A percentile compares a stretch with the other conserved stretches of the same genome.
Conservation (phyloP, 129 eudicot species). For the Glebionis coronaria region DNA sequence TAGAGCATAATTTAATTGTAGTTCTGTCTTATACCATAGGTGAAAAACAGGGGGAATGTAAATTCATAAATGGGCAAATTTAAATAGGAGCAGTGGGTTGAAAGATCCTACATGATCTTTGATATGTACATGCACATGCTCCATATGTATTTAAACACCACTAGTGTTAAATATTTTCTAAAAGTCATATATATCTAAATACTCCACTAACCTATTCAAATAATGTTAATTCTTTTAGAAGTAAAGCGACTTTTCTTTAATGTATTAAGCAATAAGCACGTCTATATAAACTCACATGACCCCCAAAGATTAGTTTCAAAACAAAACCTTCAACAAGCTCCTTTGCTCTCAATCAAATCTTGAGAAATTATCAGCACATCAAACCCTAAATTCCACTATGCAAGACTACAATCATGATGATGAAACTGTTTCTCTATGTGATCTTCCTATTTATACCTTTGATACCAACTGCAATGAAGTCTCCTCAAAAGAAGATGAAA, state of each 20-base stretch:
- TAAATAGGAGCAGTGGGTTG: no score
- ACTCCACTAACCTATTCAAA: slow-evolving; percentile 7
- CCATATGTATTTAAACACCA: no score
- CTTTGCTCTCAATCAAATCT: slow-evolving; percentile 9
- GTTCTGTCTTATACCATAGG: no score
- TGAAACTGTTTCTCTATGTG: slow-evolving; percentile 33
- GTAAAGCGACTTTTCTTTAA: neutral
- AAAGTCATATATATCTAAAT: slow-evolving; percentile 22
- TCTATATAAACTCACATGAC: slow-evolving; percentile 9
- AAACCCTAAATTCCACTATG: slow-evolving; percentile 18
- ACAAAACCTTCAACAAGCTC: slow-evolving; percentile 10
- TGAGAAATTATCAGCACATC: neutral
- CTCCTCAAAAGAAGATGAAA: slow-evolving; percentile 26
- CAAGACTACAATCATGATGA: slow-evolving; percentile 16
- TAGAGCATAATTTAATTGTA: no score
- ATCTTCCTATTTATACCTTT: slow-evolving; percentile 20
- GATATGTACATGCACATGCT: no score
- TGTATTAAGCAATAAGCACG: neutral
- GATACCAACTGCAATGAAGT: slow-evolving; percentile 13
- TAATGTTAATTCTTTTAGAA: neutral
- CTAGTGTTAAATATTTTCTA: neutral
- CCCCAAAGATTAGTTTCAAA: slow-evolving; percentile 12
- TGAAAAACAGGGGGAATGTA: no score
- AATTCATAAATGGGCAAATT: no score
- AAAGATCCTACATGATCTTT: no score